Evolutionary conservation across 768 basidiomycete genomes (phyloP), one percentile per base, ranked within the genome.

Genomic region (Hericium coralloides): DNA sequence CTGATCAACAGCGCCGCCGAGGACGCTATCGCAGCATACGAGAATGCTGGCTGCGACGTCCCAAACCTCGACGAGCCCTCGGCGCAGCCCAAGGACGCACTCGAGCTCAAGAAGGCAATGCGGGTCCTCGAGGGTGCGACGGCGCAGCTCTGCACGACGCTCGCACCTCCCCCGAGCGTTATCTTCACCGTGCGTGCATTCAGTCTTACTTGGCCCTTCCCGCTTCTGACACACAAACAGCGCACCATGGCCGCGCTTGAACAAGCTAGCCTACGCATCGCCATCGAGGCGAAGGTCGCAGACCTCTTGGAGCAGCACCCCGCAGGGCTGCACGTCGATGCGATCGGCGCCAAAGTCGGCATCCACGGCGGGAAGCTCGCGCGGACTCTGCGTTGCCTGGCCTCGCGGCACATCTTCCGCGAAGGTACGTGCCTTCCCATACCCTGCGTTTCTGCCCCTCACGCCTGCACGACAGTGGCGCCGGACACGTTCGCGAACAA

Each of bases 401-500:
- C 73, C 14, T 68, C 73, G 9, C 74, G 69, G 48, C 74, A 78
- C 59, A 66, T 68, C 55, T 79, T 74, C 61, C 59, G 64, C 36
- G 75, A 76, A 69, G 68, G 73, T 75, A 14, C 12, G 59, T 56
- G 20, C 14, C 17, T 2, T 17, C 26, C 26, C 8, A 17, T 38
- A 31, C 26, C 5, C 12, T 9, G 8, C 38, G 47, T 23, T 53
- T 38, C 25, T 14, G 52, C 52, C 18, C 18, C n/a, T 50, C 26
- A 43, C 25, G 23, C 2, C 12, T 23, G 22, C 4, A 36, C 5
- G 38, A 36, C 54, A 75, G 74, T 76, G 2, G 60, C 63, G 23
- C 62, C 62, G 12, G 68, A 74, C 49, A 70, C 73, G 0, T 77
- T 74, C 53, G 70, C 72, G 2, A 76, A 78, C 55, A 78, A 75